Conservation (phyloP, 306 rosid species). For the Acacia melanoxylon region DNA sequence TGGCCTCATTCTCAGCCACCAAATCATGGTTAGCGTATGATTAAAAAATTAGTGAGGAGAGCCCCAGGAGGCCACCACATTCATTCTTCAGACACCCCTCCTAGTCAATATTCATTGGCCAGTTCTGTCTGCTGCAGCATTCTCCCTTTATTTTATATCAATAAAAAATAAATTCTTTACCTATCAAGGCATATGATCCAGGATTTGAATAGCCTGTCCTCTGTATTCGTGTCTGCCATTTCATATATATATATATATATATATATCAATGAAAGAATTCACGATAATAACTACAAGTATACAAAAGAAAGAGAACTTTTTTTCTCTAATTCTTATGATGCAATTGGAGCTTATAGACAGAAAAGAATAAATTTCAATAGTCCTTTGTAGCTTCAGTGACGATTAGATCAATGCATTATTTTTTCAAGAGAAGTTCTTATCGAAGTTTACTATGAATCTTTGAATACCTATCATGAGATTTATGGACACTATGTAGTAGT, state of each 20-base stretch:
- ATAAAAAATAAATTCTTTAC: not conserved
- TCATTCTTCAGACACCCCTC: not conserved
- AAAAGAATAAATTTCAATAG: too few species aligned
- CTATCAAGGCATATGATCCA: not conserved
- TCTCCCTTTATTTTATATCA: not conserved
- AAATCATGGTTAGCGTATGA: not conserved
- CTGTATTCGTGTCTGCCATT: not conserved
- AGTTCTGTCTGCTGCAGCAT: not conserved
- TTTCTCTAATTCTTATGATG: too few species aligned
- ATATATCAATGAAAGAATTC: too few species aligned
- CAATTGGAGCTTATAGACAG: too few species aligned
- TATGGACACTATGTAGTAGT: too few species aligned
- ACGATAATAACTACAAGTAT: too few species aligned
- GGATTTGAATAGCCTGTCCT: not conserved
- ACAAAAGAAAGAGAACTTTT: too few species aligned
- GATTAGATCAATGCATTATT: too few species aligned
- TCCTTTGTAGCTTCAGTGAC: too few species aligned
- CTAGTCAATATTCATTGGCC: not conserved
- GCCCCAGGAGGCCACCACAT: not conserved
- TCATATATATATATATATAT: not conserved
- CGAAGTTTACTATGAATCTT: too few species aligned
- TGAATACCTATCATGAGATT: too few species aligned
- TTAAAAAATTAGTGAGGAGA: not conserved
- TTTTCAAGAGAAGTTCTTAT: too few species aligned
- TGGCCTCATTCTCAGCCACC: not conserved